These are phyloP conservation scores for Chlorella sp. DNA, from an alignment of 139 green algal species.

Conservation along the genomic window DNA sequence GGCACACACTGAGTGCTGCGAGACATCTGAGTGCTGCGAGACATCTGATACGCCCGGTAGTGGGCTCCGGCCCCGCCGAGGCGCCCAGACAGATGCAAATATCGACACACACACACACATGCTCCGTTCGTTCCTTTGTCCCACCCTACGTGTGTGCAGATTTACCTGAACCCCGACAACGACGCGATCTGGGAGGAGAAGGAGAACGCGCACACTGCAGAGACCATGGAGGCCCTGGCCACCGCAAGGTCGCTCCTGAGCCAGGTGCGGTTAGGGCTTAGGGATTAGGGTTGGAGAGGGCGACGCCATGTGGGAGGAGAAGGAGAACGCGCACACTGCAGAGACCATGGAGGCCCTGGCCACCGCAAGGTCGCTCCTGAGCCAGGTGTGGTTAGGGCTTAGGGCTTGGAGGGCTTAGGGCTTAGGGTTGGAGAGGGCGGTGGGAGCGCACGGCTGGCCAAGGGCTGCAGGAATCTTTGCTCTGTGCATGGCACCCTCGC, in stretches of 20 bases:
- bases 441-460: background rate
- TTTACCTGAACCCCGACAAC: constrained; percentile 74
- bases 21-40: too few relatives aligned
- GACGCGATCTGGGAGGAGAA: constrained; percentile 61
- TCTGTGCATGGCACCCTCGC: too few relatives aligned
- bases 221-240: constrained; percentile 34
- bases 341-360: constrained; percentile 38
- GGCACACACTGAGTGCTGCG: too few relatives aligned
- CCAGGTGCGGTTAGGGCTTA: too few relatives aligned
- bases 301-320: constrained; percentile 61
- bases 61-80: too few relatives aligned
- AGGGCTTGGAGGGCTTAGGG: background rate
- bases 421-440: background rate
- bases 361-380: constrained; percentile 48
- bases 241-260: constrained; percentile 48
- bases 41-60: too few relatives aligned
- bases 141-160: constrained; percentile 4
- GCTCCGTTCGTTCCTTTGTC: background rate
- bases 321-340: constrained; percentile 29
- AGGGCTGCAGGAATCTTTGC: too few relatives aligned
- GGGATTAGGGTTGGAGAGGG: too few relatives aligned
- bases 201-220: constrained; percentile 30
- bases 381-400: constrained; percentile 36
- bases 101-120: background rate
- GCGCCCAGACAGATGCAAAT: too few relatives aligned